A percentile compares a stretch with the other conserved stretches of the same genome.
phyloP scores from a whole-genome alignment of 2,329 filamentous ascomycete species.

The Erysiphe pulchra region DNA sequence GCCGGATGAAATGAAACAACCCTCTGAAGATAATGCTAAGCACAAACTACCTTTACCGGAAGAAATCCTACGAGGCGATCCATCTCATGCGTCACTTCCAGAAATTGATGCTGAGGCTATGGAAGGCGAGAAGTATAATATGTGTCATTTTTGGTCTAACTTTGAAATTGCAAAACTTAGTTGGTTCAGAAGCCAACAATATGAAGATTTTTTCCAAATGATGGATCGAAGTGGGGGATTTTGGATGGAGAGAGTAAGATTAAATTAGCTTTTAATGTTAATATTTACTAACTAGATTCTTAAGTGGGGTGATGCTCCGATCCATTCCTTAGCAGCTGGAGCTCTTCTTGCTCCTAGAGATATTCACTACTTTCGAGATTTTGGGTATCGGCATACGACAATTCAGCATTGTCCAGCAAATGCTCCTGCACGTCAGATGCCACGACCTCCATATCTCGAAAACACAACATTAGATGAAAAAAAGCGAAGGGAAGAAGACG shows the following conservation, averaged over 20 bases:
- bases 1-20: slow-evolving; percentile 28
- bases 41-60: slow-evolving; percentile 47
- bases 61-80: slow-evolving; percentile 54
- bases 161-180: slow-evolving; percentile 89
- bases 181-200: slow-evolving; percentile 94
- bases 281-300: slow-evolving; percentile 5
- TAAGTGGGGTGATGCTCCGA: slow-evolving; percentile 94
- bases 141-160: slow-evolving; percentile 99
- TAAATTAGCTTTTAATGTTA: slow-evolving; percentile 1
- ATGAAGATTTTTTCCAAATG: slow-evolving; percentile 95
- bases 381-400: slow-evolving; percentile 93
- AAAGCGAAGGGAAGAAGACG: slow-evolving; percentile 71
- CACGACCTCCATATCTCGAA: slow-evolving; percentile 58
- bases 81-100: slow-evolving; percentile 41
- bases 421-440: slow-evolving; percentile 65
- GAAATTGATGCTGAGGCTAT: slow-evolving; percentile 78
- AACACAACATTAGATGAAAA: slow-evolving; percentile 58
- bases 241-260: slow-evolving; percentile 85
- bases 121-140: slow-evolving; percentile 97
- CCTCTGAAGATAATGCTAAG: slow-evolving; percentile 34
- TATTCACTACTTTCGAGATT: slow-evolving; percentile 97
- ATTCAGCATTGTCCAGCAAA: slow-evolving; percentile 98
- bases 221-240: slow-evolving; percentile 97
- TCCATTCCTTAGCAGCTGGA: slow-evolving; percentile 88
- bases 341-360: slow-evolving; percentile 57